Evolutionary conservation across 768 basidiomycete species (phyloP).

Genomic region (Nidularia pulvinata): DNA sequence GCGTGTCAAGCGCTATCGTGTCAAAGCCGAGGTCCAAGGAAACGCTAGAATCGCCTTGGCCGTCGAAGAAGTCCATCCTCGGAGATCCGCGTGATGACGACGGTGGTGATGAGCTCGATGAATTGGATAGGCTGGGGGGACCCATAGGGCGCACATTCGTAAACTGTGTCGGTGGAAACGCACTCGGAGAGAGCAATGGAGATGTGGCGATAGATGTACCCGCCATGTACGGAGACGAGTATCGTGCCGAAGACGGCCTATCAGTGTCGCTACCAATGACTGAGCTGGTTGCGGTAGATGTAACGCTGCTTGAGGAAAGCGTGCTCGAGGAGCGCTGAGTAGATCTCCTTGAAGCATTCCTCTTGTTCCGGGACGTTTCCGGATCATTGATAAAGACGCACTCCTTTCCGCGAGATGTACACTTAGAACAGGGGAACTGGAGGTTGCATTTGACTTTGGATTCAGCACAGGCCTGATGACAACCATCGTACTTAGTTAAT

Average conservation of each 20-base stretch:
- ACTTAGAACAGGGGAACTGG: slow-evolving; percentile 68
- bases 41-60: slow-evolving; percentile 18
- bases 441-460: slow-evolving; percentile 79
- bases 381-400: slow-evolving; percentile 62
- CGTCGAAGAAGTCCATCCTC: slow-evolving; percentile 33
- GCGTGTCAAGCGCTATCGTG: slow-evolving; percentile 23
- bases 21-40: slow-evolving; percentile 30
- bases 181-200: background rate
- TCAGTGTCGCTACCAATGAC: background rate
- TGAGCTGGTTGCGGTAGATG: background rate
- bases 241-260: slow-evolving; percentile 26
- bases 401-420: slow-evolving; percentile 57
- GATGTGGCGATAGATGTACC: slow-evolving; percentile 1
- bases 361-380: slow-evolving; percentile 37
- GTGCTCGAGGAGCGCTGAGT: slow-evolving; percentile 11
- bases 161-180: background rate
- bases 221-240: slow-evolving; percentile 9
- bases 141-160: background rate
- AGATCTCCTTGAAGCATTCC: slow-evolving; percentile 27
- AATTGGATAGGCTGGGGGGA: slow-evolving; percentile 19
- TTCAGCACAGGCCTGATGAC: slow-evolving; percentile 57
- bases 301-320: slow-evolving; percentile 7
- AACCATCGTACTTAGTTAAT: background rate
- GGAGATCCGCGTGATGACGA: slow-evolving; percentile 37
- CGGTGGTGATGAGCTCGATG: slow-evolving; percentile 29